Evolutionary conservation across 1,284 basidiomycete genomes (phyloP), one percentile per base, ranked within the genome.

Genomic region (Melampsora americana): DNA sequence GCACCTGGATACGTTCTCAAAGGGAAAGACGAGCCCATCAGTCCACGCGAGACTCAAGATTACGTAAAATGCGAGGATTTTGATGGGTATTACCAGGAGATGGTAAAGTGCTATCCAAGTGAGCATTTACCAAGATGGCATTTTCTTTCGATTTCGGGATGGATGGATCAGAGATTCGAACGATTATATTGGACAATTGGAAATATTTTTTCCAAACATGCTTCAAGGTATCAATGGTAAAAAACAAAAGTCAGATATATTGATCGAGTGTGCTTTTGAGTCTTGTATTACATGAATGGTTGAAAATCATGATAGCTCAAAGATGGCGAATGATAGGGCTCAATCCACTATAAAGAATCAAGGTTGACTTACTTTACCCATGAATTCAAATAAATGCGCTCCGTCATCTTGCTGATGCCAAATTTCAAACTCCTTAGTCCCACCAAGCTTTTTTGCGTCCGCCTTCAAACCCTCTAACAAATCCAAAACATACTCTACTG

Each of bases 191-290:
- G 44, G 89, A 88, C 69, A 99, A 87, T 79, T 91, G 87, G 26
- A 90, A 88, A 80, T 98, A 99, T 44, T 90, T 90, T 84, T 98
- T 97, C 85, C 95, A 93, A 4, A 98, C 86, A 53, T 91, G 87
- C 80, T 90, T 87, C 77, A 62, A 77, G 78, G 78, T 81, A 79
- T 56, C 80, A 82, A 65, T 82, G 81, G 35, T 76, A 77, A 32
- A 68, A 61, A 59, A 16, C n/a, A 35, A 32, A 5, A 44, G 18
- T 39, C 18, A 66, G 6, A 23, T 64, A 11, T 1, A 60, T 26
- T 23, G 56, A 23, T 60, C n/a, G 56, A 78, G 86, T 86, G 88
- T 93, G 89, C 85, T 93, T 18, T 18, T n/a, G 6, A n/a, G 23
- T 92, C 81, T 92, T 90, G 81, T 93, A 94, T 56, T 91, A 92